Base-by-base conservation (phyloP, 192 early-diverging fungal species). In the Coemansia sp. region DNA sequence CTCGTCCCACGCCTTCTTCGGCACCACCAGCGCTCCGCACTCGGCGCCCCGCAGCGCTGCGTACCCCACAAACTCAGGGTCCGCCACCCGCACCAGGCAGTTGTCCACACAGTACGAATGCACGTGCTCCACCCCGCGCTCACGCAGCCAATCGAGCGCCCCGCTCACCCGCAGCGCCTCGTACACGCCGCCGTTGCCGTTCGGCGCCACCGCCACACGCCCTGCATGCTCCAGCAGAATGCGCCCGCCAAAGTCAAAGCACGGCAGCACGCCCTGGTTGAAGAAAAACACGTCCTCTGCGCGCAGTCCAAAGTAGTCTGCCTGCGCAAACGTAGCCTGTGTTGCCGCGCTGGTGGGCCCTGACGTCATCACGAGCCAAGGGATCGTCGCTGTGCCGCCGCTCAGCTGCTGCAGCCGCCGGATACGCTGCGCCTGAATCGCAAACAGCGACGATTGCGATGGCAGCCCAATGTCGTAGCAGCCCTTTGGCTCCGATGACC, bases 61-160 rank as follows among this genome's bases (percentile, higher is more conserved):
- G 83, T 96, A 97, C 24, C 95, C 97, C 68, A 98, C 85, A 64
- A 99, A 99, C 39, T 91, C 87, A 12, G 97, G 97, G 75, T 98
- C 94, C 3, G 95, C 95, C 12, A 99, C 96, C 53, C 92, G 91
- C 64, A 95, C 95, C 23, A 99, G 82, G 58, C 96, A 95, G 77
- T 99, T 99, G 77, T 99, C 97, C 24, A 99, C 96, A 71, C 96
- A 93, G 86, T 97, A 98, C 32, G 89, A 89, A 76, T 99, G 97
- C 23, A 94, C 79, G 75, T 91, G 95, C 66, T 89, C 84, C 60
- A 99, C 87, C 32, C 91, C 89, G 68, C 94, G 91, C 50, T 82
- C 71, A 32, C 87, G 88, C 64, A 99, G 84, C 68, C 92, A 89
- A 45, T 75, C 84, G 39, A 98, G 80, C 1, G 94, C 88, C 37